phyloP scores from a whole-genome alignment of 108 stramenopile genomes.

The Aureococcus anophagefferens region DNA sequence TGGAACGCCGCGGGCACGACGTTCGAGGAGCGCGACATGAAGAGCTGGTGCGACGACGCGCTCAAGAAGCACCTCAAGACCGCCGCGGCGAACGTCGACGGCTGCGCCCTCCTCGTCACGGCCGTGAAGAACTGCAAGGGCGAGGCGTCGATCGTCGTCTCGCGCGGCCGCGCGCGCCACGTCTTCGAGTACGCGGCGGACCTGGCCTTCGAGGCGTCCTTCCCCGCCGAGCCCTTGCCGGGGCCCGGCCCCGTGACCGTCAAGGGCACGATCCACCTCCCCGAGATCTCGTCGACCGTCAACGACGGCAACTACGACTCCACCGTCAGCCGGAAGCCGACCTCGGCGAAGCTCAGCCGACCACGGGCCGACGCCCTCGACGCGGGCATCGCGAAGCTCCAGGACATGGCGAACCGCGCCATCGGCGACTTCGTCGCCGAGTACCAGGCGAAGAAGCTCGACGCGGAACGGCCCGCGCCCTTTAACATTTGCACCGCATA shows the following conservation, averaged over 20 bases:
- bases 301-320: not conserved
- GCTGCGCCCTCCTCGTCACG: constrained; percentile 28
- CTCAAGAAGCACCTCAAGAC: constrained; percentile 42
- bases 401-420: not conserved
- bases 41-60: constrained; percentile 56
- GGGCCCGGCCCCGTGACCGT: not conserved
- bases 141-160: constrained; percentile 79
- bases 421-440: not conserved
- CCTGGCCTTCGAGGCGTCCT: constrained; percentile 54
- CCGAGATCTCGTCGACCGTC: constrained; percentile 61
- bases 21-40: constrained; percentile 83
- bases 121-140: constrained; percentile 63
- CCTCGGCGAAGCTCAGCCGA: not conserved
- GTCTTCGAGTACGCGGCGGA: constrained; percentile 74
- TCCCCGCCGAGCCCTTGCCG: not conserved
- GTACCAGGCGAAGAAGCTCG: not conserved
- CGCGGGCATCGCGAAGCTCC: not conserved
- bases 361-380: not conserved
- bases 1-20: constrained; percentile 88
- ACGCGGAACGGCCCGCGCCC: too few relatives aligned
- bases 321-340: not conserved
- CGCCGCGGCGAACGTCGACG: constrained; percentile 27
- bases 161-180: constrained; percentile 81
- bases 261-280: constrained; percentile 45
- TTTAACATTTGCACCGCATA: too few relatives aligned